phyloP scores from a whole-genome alignment of 2,329 filamentous ascomycete genomes.

The Amauroascus niger region DNA sequence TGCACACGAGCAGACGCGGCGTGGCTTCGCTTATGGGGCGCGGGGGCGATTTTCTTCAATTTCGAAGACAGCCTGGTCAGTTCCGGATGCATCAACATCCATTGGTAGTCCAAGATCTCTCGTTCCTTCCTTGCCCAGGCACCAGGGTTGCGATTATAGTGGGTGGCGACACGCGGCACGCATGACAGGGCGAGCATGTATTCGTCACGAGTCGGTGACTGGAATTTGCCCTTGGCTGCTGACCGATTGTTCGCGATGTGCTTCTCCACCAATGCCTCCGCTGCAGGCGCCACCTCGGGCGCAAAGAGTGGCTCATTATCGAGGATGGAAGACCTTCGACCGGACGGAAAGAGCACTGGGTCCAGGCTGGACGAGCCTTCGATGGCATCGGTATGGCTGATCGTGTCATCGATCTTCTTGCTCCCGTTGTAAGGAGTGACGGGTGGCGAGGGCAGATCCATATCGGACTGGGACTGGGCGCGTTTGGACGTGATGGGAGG shows the following conservation, averaged over 20 bases:
- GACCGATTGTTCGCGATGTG: constrained; percentile 27
- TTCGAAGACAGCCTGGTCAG: constrained; percentile 16
- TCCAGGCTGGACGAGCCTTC: constrained; percentile 26
- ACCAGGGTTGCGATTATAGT: constrained; percentile 38
- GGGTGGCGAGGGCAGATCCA: constrained; percentile 38
- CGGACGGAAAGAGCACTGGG: constrained; percentile 37
- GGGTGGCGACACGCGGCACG: constrained; percentile 34
- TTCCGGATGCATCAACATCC: constrained; percentile 27
- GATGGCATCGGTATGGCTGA: constrained; percentile 26
- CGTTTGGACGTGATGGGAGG: constrained; percentile 35
- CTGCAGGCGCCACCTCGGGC: constrained; percentile 23
- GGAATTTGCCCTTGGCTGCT: constrained; percentile 30
- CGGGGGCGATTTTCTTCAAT: constrained; percentile 35
- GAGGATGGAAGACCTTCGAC: constrained; percentile 22
- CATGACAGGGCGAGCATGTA: constrained; percentile 38
- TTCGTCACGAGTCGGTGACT: constrained; percentile 37
- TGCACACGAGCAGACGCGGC: constrained; percentile 24
- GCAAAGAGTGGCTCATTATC: constrained; percentile 36
- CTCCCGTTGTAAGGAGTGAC: constrained; percentile 37
- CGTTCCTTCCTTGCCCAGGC: constrained; percentile 37
- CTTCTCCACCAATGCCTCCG: constrained; percentile 34
- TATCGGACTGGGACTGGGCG: constrained; percentile 35
- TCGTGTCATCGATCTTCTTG: constrained; percentile 32
- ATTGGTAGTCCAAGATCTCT: constrained; percentile 34
- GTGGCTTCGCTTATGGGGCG: constrained; percentile 23